Evolutionary conservation across 495 filamentous ascomycete genomes (phyloP).

Genomic region (Penicillium daleae): DNA sequence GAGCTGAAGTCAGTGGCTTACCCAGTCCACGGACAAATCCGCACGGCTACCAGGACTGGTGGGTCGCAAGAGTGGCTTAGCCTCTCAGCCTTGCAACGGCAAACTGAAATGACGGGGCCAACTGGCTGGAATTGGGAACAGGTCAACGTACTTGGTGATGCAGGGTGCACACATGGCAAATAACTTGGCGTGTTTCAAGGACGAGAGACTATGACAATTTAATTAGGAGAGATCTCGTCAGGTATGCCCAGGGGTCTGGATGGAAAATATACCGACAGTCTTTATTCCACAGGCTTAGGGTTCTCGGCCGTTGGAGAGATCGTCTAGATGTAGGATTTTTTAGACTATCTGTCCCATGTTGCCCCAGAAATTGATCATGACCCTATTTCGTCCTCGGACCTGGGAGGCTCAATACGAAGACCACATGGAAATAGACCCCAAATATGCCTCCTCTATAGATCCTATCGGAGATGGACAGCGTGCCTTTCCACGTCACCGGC

Average conservation of each 20-base stretch:
- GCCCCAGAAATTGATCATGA: not conserved
- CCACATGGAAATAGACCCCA: not conserved
- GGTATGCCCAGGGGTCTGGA: too few relatives aligned
- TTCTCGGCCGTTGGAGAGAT: too few relatives aligned
- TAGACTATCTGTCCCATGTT: not conserved
- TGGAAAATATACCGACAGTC: too few relatives aligned
- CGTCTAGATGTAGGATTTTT: too few relatives aligned
- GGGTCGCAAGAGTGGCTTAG: constrained; percentile 5
- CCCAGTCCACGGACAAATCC: not conserved
- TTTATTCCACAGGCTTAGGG: not conserved
- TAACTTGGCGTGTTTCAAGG: too few relatives aligned
- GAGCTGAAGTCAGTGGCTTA: not conserved
- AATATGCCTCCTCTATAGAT: not conserved
- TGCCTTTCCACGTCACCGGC: constrained; percentile 1
- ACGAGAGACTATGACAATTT: too few relatives aligned
- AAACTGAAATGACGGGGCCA: constrained; percentile 14
- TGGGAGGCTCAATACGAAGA: not conserved
- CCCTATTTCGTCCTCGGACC: not conserved
- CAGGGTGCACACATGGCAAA: not conserved
- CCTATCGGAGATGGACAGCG: not conserved
- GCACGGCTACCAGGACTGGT: not conserved
- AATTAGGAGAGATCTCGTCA: too few relatives aligned
- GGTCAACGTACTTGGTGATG: not conserved
- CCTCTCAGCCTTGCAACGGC: constrained; percentile 14
- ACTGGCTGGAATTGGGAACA: not conserved